These are phyloP conservation scores for Cutaneotrichosporon sp. DNA, from an alignment of 1,284 basidiomycete species.

Conservation along the genomic window DNA sequence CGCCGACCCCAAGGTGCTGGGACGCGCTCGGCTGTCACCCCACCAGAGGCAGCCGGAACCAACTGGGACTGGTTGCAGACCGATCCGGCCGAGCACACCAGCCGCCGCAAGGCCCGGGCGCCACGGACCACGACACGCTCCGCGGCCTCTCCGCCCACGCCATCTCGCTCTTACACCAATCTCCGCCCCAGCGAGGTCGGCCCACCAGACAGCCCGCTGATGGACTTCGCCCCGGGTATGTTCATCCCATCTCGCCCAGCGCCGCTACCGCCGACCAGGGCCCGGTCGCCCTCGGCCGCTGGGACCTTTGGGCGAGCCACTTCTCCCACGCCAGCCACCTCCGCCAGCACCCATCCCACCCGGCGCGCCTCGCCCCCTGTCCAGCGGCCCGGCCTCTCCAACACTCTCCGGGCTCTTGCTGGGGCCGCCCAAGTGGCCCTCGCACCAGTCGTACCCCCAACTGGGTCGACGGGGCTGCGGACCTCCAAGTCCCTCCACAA, in stretches of 20 bases:
- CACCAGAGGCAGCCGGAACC: background rate
- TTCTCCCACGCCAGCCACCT: no score
- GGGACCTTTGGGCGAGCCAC: background rate
- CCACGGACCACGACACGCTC: background rate
- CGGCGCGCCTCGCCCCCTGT: background rate
- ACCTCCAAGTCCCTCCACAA: background rate
- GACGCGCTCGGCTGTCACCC: background rate
- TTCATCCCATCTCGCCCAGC: background rate
- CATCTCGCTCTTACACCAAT: background rate
- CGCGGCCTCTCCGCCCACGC: background rate
- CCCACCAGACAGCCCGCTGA: background rate
- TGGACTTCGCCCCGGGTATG: background rate
- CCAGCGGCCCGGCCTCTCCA: background rate
- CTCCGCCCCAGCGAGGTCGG: background rate
- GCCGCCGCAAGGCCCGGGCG: background rate
- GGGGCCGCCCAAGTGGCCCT: background rate
- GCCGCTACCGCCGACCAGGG: background rate
- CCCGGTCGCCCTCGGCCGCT: background rate
- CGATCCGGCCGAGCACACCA: background rate
- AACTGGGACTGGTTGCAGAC: background rate
- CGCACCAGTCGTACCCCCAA: background rate
- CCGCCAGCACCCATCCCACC: no score
- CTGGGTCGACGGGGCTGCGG: background rate
- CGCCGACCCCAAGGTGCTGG: background rate
- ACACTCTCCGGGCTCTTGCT: background rate